These are phyloP conservation scores for Talaromyces sp. DNA, from an alignment of 2,329 filamentous ascomycete species.

Conservation along the genomic window DNA sequence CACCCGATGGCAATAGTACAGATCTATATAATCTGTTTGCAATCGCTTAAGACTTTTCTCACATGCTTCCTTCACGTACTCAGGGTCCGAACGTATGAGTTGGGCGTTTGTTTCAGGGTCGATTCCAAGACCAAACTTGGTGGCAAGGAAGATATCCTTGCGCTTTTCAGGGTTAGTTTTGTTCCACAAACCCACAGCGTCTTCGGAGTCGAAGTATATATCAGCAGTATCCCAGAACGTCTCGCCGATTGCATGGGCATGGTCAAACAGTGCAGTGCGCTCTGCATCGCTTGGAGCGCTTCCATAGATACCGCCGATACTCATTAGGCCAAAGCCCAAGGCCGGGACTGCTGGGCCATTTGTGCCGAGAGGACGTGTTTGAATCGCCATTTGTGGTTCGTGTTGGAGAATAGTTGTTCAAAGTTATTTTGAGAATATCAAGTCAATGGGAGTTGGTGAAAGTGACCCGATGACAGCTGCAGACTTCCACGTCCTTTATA, in stretches of 20 bases:
- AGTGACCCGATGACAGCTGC: background rate
- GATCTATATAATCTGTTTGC: slow-evolving; percentile 6
- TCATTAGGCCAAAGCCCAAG: slow-evolving; percentile 7
- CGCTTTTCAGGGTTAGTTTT: slow-evolving; percentile 3
- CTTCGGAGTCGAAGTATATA: slow-evolving; percentile 6
- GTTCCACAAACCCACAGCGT: slow-evolving; percentile 3
- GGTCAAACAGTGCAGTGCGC: slow-evolving; percentile 4
- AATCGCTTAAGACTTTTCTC: slow-evolving; percentile 4
- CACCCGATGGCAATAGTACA: slow-evolving; percentile 50
- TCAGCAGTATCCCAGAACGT: slow-evolving; percentile 11
- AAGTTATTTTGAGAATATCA: background rate
- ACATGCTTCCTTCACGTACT: slow-evolving; percentile 10
- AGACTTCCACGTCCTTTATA: background rate
- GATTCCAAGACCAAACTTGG: slow-evolving; percentile 6
- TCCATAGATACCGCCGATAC: slow-evolving; percentile 6
- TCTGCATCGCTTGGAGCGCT: slow-evolving; percentile 11
- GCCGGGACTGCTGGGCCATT: slow-evolving; percentile 2
- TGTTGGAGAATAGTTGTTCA: background rate
- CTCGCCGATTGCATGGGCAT: slow-evolving; percentile 9
- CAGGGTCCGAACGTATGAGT: slow-evolving; percentile 3
- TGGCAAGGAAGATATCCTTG: slow-evolving; percentile 12
- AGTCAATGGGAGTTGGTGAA: background rate
- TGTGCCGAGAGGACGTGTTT: background rate
- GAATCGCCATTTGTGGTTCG: background rate
- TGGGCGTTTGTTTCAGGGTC: background rate